A percentile compares a stretch with the other conserved stretches of the same genome.
Evolutionary conservation across 108 stramenopile species (phyloP).

Genomic region (Cyclotella choctawhatcheeana): DNA sequence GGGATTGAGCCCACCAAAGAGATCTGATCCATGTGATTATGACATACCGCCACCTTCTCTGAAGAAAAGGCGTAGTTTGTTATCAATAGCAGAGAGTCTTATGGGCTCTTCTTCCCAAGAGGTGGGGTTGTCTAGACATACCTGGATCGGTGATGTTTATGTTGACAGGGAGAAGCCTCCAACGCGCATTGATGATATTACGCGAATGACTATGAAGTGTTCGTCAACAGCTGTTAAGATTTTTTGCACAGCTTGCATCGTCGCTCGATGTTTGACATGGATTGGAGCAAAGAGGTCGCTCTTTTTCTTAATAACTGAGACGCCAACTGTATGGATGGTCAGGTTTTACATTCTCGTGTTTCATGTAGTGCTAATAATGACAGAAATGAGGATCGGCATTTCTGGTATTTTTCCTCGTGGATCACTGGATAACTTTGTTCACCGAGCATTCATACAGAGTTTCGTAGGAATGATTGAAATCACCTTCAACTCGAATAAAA

Average conservation of each 20-base stretch:
- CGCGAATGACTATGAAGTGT: not conserved
- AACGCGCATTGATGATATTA: not conserved
- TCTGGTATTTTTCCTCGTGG: slow-evolving; percentile 25
- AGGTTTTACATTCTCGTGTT: slow-evolving; percentile 22
- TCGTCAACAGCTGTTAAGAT: slow-evolving; percentile 23
- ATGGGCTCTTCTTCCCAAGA: not conserved
- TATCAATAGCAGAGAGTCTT: slow-evolving; percentile 14
- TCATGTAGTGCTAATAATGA: slow-evolving; percentile 24
- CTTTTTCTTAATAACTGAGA: slow-evolving; percentile 12
- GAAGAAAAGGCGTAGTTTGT: not conserved
- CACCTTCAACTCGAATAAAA: slow-evolving; percentile 25
- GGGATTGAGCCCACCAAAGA: no score
- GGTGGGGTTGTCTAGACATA: not conserved
- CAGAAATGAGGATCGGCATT: slow-evolving; percentile 23
- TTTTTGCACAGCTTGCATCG: slow-evolving; percentile 26
- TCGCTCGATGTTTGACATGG: slow-evolving; percentile 15
- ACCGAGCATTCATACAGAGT: slow-evolving; percentile 33
- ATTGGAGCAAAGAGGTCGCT: slow-evolving; percentile 28
- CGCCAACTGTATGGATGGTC: slow-evolving; percentile 27
- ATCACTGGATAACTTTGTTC: slow-evolving; percentile 30
- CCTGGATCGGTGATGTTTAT: not conserved
- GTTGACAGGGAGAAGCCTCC: not conserved
- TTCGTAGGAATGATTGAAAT: slow-evolving; percentile 41
- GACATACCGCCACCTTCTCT: not conserved
- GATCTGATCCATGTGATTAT: not conserved